Conservation (phyloP, 2,329 filamentous ascomycete genomes). For the Cercospora zeae-maydis region DNA sequence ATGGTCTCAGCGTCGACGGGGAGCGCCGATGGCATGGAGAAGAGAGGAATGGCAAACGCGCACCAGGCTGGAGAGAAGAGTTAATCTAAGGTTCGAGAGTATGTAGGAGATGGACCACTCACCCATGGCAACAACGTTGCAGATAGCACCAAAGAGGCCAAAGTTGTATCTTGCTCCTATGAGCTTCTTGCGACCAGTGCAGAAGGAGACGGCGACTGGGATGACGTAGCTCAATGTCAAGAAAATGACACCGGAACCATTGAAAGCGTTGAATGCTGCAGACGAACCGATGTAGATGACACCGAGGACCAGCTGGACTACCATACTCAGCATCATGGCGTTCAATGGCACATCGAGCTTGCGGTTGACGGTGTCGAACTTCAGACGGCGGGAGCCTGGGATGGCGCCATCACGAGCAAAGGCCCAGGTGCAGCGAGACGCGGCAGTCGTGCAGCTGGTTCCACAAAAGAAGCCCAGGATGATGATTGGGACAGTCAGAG, state of each 20-base stretch:
- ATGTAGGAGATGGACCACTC: conserved; percentile 32
- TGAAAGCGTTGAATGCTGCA: conserved; percentile 68
- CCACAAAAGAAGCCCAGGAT: conserved; percentile 65
- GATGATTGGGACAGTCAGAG: conserved; percentile 61
- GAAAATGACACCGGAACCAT: conserved; percentile 54
- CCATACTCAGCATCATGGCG: conserved; percentile 69
- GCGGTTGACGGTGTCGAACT: conserved; percentile 59
- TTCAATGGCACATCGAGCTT: conserved; percentile 64
- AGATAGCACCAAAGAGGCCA: conserved; percentile 57
- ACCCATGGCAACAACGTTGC: conserved; percentile 65
- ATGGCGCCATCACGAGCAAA: conserved; percentile 69
- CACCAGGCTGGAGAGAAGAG: conserved; percentile 56
- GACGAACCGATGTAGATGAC: conserved; percentile 67
- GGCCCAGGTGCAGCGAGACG: conserved; percentile 65
- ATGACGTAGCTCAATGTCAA: conserved; percentile 65
- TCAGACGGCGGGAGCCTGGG: conserved; percentile 52
- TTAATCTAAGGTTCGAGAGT: background rate
- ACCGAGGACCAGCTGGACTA: conserved; percentile 60
- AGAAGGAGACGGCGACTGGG: conserved; percentile 62
- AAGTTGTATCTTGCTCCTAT: conserved; percentile 58
- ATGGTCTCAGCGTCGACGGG: conserved; percentile 58
- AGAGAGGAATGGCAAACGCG: conserved; percentile 64
- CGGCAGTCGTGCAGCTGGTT: conserved; percentile 65
- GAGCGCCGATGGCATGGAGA: conserved; percentile 63
- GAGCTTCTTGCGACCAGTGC: conserved; percentile 59